phyloP scores from a whole-genome alignment of 805 yeast species.

The Candida nitratophila region DNA sequence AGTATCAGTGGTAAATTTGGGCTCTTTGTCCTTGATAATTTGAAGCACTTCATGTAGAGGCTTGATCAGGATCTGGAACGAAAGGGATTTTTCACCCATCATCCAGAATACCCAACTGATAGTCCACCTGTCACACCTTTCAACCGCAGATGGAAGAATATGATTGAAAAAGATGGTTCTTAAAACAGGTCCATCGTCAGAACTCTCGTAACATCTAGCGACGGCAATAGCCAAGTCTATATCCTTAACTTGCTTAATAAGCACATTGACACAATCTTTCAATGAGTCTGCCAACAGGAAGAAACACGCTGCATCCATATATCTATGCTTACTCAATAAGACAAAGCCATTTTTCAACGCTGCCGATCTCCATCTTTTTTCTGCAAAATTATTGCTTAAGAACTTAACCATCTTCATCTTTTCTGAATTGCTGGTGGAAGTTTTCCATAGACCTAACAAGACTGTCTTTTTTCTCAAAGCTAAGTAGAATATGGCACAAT shows the following conservation, averaged over 20 bases:
- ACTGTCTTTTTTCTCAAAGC: slow-evolving; percentile 75
- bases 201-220: slow-evolving; percentile 64
- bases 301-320: slow-evolving; percentile 81
- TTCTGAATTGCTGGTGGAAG: slow-evolving; percentile 68
- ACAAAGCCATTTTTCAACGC: slow-evolving; percentile 93
- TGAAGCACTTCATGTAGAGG: slow-evolving; percentile 35
- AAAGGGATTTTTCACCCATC: slow-evolving; percentile 35
- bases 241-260: slow-evolving; percentile 63
- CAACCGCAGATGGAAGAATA: slow-evolving; percentile 50
- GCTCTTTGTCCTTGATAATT: slow-evolving; percentile 20
- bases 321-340: slow-evolving; percentile 80
- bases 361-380: slow-evolving; percentile 77
- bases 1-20: slow-evolving; percentile 24
- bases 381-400: slow-evolving; percentile 66
- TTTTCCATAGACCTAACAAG: slow-evolving; percentile 77
- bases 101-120: slow-evolving; percentile 79
- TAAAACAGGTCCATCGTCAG: slow-evolving; percentile 50
- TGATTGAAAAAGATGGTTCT: slow-evolving; percentile 39
- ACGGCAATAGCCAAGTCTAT: slow-evolving; percentile 71
- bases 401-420: slow-evolving; percentile 76
- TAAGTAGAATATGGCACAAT: slow-evolving; percentile 66
- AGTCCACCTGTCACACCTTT: slow-evolving; percentile 71
- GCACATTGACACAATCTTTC: slow-evolving; percentile 69
- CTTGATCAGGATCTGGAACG: slow-evolving; percentile 62
- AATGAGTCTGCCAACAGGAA: slow-evolving; percentile 72